phyloP scores from a whole-genome alignment of 2,329 filamentous ascomycete species.

The Pseudopyricularia cyperi region DNA sequence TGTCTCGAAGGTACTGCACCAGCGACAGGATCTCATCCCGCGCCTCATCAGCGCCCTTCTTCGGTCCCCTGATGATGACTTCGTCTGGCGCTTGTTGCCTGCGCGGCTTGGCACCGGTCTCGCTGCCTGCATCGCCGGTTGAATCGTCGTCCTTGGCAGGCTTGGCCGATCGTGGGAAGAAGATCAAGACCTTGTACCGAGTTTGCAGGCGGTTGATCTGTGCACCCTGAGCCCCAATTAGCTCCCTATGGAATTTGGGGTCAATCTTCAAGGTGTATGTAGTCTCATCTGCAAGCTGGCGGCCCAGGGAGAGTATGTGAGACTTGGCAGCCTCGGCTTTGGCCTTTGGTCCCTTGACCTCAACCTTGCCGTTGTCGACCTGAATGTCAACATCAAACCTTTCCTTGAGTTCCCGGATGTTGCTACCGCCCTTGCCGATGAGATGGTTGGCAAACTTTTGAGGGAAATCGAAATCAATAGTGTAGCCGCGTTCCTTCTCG shows the following conservation, averaged over 20 bases:
- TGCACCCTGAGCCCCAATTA: slow-evolving; percentile 78
- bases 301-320: slow-evolving; percentile 67
- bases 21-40: slow-evolving; percentile 83
- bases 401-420: slow-evolving; percentile 52
- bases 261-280: slow-evolving; percentile 82
- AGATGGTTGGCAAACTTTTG: slow-evolving; percentile 87
- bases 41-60: slow-evolving; percentile 82
- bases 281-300: slow-evolving; percentile 81
- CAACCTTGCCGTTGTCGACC: slow-evolving; percentile 85
- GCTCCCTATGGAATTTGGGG: slow-evolving; percentile 82
- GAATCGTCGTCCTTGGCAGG: slow-evolving; percentile 56
- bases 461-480: slow-evolving; percentile 78
- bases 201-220: slow-evolving; percentile 88
- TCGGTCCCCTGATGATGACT: slow-evolving; percentile 81
- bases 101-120: slow-evolving; percentile 40
- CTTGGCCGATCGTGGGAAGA: slow-evolving; percentile 68
- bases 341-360: slow-evolving; percentile 88
- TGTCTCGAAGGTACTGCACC: slow-evolving; percentile 80
- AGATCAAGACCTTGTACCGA: slow-evolving; percentile 86
- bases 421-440: slow-evolving; percentile 54
- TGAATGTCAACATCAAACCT: slow-evolving; percentile 66
- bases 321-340: slow-evolving; percentile 81
- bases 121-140: slow-evolving; percentile 54
- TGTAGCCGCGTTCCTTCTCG: slow-evolving; percentile 86
- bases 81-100: slow-evolving; percentile 73